Conservation (phyloP, 345 rosid genomes). For the Clausena lansium region DNA sequence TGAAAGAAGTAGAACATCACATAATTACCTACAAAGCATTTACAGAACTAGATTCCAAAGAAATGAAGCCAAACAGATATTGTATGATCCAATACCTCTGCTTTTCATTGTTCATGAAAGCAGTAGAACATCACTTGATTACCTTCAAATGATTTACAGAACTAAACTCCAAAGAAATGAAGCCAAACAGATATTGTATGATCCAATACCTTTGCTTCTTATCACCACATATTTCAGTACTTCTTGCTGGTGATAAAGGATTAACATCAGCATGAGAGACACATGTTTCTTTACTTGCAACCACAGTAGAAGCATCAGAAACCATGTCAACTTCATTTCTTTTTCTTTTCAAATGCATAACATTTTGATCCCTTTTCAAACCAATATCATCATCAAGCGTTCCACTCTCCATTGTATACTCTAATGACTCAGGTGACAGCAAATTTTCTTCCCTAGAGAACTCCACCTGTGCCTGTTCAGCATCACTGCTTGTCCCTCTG, state of each 20-base stretch:
- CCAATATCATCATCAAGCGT: slow-evolving; percentile 23
- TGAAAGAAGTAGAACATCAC: not conserved
- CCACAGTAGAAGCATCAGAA: slow-evolving; percentile 33
- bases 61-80: slow-evolving; percentile 15
- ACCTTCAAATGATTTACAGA: not conserved
- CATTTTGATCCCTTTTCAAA: slow-evolving; percentile 28
- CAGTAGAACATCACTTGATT: not conserved
- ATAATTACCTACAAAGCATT: not conserved
- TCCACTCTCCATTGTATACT: slow-evolving; percentile 1
- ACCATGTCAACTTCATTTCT: slow-evolving; percentile 27
- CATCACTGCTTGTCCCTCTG: slow-evolving; percentile 29
- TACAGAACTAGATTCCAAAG: slow-evolving; percentile 2
- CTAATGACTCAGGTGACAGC: slow-evolving; percentile 23
- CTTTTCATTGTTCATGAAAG: slow-evolving; percentile 3
- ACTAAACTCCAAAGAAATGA: slow-evolving; percentile 14
- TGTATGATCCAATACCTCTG: slow-evolving; percentile 41
- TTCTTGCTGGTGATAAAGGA: slow-evolving; percentile 24
- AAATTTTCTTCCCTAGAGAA: slow-evolving; percentile 19
- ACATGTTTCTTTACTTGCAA: slow-evolving; percentile 27
- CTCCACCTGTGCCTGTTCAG: slow-evolving; percentile 19
- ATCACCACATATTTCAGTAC: slow-evolving; percentile 30
- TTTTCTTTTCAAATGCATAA: slow-evolving; percentile 39
- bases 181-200: slow-evolving; percentile 1
- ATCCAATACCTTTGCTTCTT: slow-evolving; percentile 54
- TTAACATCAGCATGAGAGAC: slow-evolving; percentile 21